These are phyloP conservation scores for Xylariaceae sp. DNA, from an alignment of 2,329 filamentous ascomycete genomes.

Conservation along the genomic window DNA sequence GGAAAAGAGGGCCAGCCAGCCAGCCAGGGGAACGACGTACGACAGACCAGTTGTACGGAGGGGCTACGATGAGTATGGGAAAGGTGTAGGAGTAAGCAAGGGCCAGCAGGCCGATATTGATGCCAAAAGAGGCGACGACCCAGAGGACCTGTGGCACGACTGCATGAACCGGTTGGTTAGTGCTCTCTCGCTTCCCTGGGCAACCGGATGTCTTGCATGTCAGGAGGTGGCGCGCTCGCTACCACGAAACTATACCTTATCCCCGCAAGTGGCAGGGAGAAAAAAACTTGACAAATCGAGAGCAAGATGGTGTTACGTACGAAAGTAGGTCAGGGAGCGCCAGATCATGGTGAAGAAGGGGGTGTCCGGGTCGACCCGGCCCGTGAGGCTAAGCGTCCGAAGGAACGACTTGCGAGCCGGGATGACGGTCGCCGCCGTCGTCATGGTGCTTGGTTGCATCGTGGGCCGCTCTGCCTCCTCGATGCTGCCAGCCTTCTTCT, in stretches of 20 bases:
- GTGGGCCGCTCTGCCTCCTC: constrained; percentile 10
- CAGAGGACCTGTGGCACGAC: constrained; percentile 37
- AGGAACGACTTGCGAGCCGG: constrained; percentile 32
- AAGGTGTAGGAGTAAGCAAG: constrained; percentile 41
- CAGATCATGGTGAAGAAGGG: constrained; percentile 35
- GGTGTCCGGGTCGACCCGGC: constrained; percentile 30
- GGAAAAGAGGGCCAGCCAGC: too few relatives aligned
- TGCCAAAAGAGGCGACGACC: constrained; percentile 38
- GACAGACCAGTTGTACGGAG: constrained; percentile 35
- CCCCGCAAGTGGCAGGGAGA: too few relatives aligned
- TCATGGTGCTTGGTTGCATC: too few relatives aligned
- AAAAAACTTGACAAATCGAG: too few relatives aligned
- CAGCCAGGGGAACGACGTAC: constrained; percentile 22
- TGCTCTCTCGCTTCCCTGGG: too few relatives aligned
- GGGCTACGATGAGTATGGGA: constrained; percentile 33
- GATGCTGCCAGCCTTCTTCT: constrained; percentile 10
- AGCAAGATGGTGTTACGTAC: too few relatives aligned
- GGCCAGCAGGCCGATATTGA: constrained; percentile 38
- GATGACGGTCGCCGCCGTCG: constrained; percentile 6
- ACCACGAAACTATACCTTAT: too few relatives aligned
- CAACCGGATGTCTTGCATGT: too few relatives aligned
- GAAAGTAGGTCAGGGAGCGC: constrained; percentile 36
- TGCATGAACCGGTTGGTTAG: too few relatives aligned
- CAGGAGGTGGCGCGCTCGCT: too few relatives aligned
- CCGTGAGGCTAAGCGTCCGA: constrained; percentile 32